These are phyloP conservation scores for Phytophthora pseudosyringae DNA, from an alignment of 352 stramenopile species.

Conservation along the genomic window DNA sequence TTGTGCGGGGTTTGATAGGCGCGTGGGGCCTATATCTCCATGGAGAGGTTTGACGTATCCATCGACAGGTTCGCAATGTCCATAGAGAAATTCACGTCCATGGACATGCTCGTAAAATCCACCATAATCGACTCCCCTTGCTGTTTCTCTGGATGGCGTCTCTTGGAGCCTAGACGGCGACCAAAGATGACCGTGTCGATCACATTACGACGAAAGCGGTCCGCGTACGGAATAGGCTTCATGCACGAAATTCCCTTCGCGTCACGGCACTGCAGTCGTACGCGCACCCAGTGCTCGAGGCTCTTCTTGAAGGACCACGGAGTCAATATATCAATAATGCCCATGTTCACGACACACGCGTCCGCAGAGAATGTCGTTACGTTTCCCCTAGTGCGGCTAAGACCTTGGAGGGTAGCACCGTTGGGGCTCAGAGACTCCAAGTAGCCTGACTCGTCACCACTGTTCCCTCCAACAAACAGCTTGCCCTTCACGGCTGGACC, in stretches of 20 bases:
- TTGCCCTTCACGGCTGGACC: constrained; percentile 43
- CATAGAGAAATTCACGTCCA: constrained; percentile 50
- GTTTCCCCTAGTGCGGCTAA: constrained; percentile 34
- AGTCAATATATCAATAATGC: constrained; percentile 98
- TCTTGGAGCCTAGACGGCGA: constrained; percentile 46
- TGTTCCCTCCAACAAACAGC: constrained; percentile 38
- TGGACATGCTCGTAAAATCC: constrained; percentile 76
- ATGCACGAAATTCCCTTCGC: constrained; percentile 84
- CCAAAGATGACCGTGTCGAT: constrained; percentile 87
- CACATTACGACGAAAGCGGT: constrained; percentile 86
- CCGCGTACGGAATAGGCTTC: constrained; percentile 79
- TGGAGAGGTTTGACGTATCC: constrained; percentile 56
- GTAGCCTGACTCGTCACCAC: constrained; percentile 55
- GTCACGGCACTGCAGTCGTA: constrained; percentile 83
- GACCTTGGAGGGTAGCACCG: constrained; percentile 36
- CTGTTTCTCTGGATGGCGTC: constrained; percentile 41
- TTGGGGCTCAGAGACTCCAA: constrained; percentile 64
- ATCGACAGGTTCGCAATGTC: constrained; percentile 44
- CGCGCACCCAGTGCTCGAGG: constrained; percentile 88
- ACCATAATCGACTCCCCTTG: constrained; percentile 82
- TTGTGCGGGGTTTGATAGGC: constrained; percentile 6
- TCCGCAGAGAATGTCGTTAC: constrained; percentile 59
- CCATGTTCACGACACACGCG: constrained; percentile 93
- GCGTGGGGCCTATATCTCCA: constrained; percentile 44
- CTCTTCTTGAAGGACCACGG: constrained; percentile 95